Percentiles rank a stretch among this genome's conserved stretches.
Conservation (phyloP, 2,329 filamentous ascomycete species). For the Alternaria longipes region DNA sequence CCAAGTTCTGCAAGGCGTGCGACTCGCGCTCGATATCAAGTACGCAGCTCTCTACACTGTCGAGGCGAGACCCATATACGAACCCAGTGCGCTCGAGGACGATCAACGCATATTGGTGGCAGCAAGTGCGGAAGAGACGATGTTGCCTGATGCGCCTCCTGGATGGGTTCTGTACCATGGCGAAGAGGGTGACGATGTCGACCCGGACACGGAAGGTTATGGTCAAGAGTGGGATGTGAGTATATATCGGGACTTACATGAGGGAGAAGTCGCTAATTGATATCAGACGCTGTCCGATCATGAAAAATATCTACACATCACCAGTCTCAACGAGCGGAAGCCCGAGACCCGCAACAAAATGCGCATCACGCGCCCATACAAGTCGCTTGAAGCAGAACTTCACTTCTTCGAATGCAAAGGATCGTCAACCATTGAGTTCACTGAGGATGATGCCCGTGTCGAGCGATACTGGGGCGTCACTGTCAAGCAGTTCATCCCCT, state of each 20-base stretch:
- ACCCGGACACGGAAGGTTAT: slow-evolving; percentile 8
- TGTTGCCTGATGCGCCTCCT: slow-evolving; percentile 18
- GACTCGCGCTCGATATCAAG: slow-evolving; percentile 16
- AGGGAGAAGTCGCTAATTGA: background rate
- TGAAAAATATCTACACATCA: slow-evolving; percentile 22
- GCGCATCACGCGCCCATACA: slow-evolving; percentile 18
- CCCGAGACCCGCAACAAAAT: slow-evolving; percentile 16
- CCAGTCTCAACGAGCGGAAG: slow-evolving; percentile 13
- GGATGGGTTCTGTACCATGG: slow-evolving; percentile 18
- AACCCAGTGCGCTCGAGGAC: slow-evolving; percentile 18
- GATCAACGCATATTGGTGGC: slow-evolving; percentile 22
- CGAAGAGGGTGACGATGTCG: slow-evolving; percentile 19
- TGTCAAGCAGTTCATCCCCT: slow-evolving; percentile 11
- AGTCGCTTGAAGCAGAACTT: slow-evolving; percentile 11
- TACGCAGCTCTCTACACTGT: slow-evolving; percentile 20
- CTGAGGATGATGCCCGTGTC: slow-evolving; percentile 4
- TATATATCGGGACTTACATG: accelerated
- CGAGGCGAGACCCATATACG: slow-evolving; percentile 18
- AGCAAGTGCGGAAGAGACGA: background rate
- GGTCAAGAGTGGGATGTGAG: slow-evolving; percentile 15
- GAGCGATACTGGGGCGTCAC: slow-evolving; percentile 13
- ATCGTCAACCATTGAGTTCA: background rate
- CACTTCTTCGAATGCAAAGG: background rate
- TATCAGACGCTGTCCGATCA: slow-evolving; percentile 13
- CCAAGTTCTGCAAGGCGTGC: slow-evolving; percentile 23